phyloP scores from a whole-genome alignment of 2,329 filamentous ascomycete genomes.

The Trichoderma sp. region DNA sequence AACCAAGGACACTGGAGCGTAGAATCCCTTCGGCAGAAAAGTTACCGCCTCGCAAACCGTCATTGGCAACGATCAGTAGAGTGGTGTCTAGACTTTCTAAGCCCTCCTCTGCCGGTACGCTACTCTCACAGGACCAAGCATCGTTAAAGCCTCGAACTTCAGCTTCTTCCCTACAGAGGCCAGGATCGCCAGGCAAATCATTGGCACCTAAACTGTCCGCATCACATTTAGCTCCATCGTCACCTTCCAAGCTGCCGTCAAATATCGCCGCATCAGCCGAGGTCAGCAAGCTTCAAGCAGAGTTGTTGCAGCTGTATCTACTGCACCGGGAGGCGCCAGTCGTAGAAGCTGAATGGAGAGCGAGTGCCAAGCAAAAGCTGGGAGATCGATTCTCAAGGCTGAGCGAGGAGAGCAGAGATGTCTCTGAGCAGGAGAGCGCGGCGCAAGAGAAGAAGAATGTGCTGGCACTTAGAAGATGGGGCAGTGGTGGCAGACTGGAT shows the following conservation, averaged over 20 bases:
- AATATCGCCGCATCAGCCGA: slow-evolving; percentile 64
- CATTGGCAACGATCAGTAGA: slow-evolving; percentile 21
- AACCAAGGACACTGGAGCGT: slow-evolving; percentile 25
- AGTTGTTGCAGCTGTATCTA: slow-evolving; percentile 67
- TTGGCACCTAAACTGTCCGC: slow-evolving; percentile 65
- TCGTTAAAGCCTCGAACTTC: slow-evolving; percentile 52
- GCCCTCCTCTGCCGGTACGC: slow-evolving; percentile 22
- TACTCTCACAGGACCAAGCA: slow-evolving; percentile 31
- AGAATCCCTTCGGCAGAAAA: slow-evolving; percentile 31
- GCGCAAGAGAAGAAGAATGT: slow-evolving; percentile 56
- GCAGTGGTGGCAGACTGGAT: slow-evolving; percentile 48
- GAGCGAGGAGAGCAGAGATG: slow-evolving; percentile 40
- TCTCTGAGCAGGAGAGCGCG: slow-evolving; percentile 47
- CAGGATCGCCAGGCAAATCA: slow-evolving; percentile 67
- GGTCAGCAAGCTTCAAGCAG: slow-evolving; percentile 62
- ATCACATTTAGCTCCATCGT: slow-evolving; percentile 61
- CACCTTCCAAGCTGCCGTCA: slow-evolving; percentile 63
- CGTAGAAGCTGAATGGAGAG: slow-evolving; percentile 56
- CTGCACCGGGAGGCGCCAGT: slow-evolving; percentile 59
- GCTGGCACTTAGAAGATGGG: slow-evolving; percentile 58
- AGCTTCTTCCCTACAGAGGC: slow-evolving; percentile 67
- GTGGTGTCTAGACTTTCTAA: slow-evolving; percentile 15
- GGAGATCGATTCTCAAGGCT: slow-evolving; percentile 50
- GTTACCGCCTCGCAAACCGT: slow-evolving; percentile 28
- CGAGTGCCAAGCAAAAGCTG: slow-evolving; percentile 57